Percentiles rank a stretch among this genome's conserved stretches.
Evolutionary conservation across 257 asterid species (phyloP).

Genomic region (Linderniella brevidens): DNA sequence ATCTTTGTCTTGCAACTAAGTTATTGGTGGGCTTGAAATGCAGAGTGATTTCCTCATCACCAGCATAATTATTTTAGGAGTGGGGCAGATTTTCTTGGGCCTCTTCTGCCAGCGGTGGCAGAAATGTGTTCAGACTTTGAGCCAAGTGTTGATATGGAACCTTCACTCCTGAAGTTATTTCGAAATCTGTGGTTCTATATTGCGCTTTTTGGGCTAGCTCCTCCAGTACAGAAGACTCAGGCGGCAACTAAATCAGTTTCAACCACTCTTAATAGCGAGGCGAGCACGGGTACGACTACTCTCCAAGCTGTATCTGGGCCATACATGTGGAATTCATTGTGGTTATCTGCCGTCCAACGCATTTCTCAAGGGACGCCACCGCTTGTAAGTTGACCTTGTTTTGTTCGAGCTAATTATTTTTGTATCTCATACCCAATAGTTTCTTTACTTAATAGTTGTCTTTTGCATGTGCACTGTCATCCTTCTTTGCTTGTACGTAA

Average conservation of each 20-base stretch:
- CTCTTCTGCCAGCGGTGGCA: conserved; percentile 96
- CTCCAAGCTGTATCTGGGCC: conserved; percentile 97
- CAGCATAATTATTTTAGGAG: conserved; percentile 47
- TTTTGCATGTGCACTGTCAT: neutral
- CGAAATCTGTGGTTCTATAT: conserved; percentile 98
- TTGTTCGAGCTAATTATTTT: neutral
- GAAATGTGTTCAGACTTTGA: conserved; percentile 95
- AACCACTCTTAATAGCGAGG: conserved; percentile 61
- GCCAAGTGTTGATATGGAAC: conserved; percentile 76
- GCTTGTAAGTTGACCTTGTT: conserved; percentile 47
- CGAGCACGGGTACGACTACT: conserved; percentile 54
- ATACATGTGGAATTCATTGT: conserved; percentile 74
- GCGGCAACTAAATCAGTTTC: conserved; percentile 48
- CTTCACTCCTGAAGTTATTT: conserved; percentile 84
- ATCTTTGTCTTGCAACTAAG: conserved; percentile 11
- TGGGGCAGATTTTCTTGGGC: conserved; percentile 99
- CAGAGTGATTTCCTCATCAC: conserved; percentile 14
- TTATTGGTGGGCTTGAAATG: conserved; percentile 12
- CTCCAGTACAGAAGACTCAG: conserved; percentile 65
- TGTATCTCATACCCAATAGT: neutral
- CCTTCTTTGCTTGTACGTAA: neutral
- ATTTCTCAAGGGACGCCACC: conserved; percentile 99
- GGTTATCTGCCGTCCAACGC: conserved; percentile 90
- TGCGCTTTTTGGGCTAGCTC: conserved; percentile 98
- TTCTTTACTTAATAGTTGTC: neutral